A percentile compares a stretch with the other conserved stretches of the same genome.
phyloP scores from a whole-genome alignment of 2,329 filamentous ascomycete genomes.

The Fusarium equiseti region DNA sequence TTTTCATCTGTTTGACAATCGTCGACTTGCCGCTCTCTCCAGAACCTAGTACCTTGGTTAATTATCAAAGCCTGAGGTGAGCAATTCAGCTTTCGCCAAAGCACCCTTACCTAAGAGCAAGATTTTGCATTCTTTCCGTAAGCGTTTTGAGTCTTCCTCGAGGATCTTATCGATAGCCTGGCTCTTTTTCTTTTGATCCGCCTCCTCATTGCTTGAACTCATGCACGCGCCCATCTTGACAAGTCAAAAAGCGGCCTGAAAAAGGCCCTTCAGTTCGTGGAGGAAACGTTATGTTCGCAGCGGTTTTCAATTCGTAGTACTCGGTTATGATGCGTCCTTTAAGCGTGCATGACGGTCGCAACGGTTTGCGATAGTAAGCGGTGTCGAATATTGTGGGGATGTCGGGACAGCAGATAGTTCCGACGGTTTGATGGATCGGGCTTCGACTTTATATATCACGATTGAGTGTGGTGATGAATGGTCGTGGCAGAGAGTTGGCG shows the following conservation, averaged over 20 bases:
- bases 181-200: slow-evolving; percentile 94
- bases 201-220: slow-evolving; percentile 87
- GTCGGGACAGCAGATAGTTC: background rate
- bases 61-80: slow-evolving; percentile 11
- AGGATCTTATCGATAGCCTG: slow-evolving; percentile 94
- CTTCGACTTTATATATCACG: slow-evolving; percentile 1
- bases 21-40: slow-evolving; percentile 99
- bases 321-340: slow-evolving; percentile 34
- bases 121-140: slow-evolving; percentile 99
- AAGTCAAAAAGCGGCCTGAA: slow-evolving; percentile 32
- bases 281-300: slow-evolving; percentile 14
- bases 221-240: slow-evolving; percentile 90
- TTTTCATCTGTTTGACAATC: slow-evolving; percentile 99
- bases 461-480: slow-evolving; percentile 23
- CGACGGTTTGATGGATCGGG: slow-evolving; percentile 2
- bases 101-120: slow-evolving; percentile 81
- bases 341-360: slow-evolving; percentile 45
- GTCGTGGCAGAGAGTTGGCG: slow-evolving; percentile 34
- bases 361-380: slow-evolving; percentile 27
- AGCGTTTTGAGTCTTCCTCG: slow-evolving; percentile 91
- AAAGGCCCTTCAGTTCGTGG: slow-evolving; percentile 26
- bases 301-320: slow-evolving; percentile 30
- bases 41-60: slow-evolving; percentile 73
- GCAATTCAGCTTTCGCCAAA: slow-evolving; percentile 20
- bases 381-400: slow-evolving; percentile 24